Base-by-base conservation (phyloP, 805 yeast species). In the Kuraishia floccosa region DNA sequence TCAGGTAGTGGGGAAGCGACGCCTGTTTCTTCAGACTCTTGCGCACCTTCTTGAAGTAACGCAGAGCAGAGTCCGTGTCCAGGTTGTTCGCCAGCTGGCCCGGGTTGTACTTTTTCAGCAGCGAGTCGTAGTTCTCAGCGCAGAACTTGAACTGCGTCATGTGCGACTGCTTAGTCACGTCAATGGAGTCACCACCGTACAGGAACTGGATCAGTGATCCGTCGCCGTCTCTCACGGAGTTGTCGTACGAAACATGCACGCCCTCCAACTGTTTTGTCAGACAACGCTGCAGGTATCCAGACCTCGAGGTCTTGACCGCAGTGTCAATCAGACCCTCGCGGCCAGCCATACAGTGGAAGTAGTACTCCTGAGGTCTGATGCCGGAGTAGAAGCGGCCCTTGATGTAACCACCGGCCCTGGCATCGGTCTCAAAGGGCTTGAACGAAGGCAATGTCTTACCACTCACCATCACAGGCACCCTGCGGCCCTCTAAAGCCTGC, bases 331-430 rank as follows among this genome's bases (percentile, higher is more conserved):
- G 68, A 68, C 99, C 99, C 65, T 91, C 99, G 72, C 99, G 85
- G 66, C 99, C 99, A 51, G 98, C 97, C 96, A 91, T 91, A 32
- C 97, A 96, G 56, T 91, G 99, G 91, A 93, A 91, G 54, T 87
- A 91, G 60, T 93, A 91, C 58, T 91, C 99, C 60, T 91, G 99
- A 4, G 98, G 98, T 55, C 84, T 76, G 44, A 91, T 82, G 57
- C 98, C 98, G 25, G 96, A 85, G 56, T 85, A 93, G 76, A 91
- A 91, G 46, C 99, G 81, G 39, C 93, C 89, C 55, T 89, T 83
- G 52, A 91, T 84, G 54, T 85, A 91, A 34, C 99, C 99, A 67
- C 99, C 99, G 17, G 99, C 96, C 54, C 93, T 72, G 2, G 96
- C 95, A 54, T 85, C 89, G 11, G 98, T 91, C 52, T 93, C 99